Percentiles rank a stretch among this genome's conserved stretches.
Evolutionary conservation across 805 yeast species (phyloP).

Genomic region (Ogataea methylovora): DNA sequence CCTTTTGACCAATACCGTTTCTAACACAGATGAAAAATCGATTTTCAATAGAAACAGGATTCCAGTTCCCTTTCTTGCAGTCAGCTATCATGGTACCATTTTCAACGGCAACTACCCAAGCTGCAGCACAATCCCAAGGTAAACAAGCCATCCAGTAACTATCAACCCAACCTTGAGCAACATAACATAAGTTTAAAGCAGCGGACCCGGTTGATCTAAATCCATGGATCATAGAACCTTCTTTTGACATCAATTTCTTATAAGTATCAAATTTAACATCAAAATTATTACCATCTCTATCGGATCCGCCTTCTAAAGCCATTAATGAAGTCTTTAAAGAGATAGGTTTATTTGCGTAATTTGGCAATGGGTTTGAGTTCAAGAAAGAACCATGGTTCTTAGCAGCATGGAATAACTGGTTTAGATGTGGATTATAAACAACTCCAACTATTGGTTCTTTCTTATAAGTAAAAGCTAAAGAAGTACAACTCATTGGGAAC

Average conservation of each 20-base stretch:
- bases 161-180: constrained; percentile 52
- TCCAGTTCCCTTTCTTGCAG: constrained; percentile 33
- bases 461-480: constrained; percentile 46
- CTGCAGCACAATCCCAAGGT: constrained; percentile 67
- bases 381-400: constrained; percentile 48
- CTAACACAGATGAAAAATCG: constrained; percentile 5
- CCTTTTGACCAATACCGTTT: constrained; percentile 4
- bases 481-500: constrained; percentile 56
- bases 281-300: constrained; percentile 44
- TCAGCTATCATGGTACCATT: constrained; percentile 54
- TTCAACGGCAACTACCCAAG: constrained; percentile 53
- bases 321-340: constrained; percentile 44
- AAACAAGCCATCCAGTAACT: constrained; percentile 57
- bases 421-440: constrained; percentile 53
- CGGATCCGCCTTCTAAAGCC: constrained; percentile 58
- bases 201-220: constrained; percentile 58
- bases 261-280: constrained; percentile 42
- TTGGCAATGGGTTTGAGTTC: constrained; percentile 32
- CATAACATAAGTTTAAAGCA: constrained; percentile 52
- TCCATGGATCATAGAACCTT: constrained; percentile 55
- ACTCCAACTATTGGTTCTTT: constrained; percentile 53
- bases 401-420: constrained; percentile 46
- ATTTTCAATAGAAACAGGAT: constrained; percentile 3
- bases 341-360: constrained; percentile 26
- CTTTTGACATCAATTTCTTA: constrained; percentile 34